Evolutionary conservation across 169 alveolate species (phyloP), one percentile per base, ranked within the genome.

Genomic region (Plasmodium vivax): DNA sequence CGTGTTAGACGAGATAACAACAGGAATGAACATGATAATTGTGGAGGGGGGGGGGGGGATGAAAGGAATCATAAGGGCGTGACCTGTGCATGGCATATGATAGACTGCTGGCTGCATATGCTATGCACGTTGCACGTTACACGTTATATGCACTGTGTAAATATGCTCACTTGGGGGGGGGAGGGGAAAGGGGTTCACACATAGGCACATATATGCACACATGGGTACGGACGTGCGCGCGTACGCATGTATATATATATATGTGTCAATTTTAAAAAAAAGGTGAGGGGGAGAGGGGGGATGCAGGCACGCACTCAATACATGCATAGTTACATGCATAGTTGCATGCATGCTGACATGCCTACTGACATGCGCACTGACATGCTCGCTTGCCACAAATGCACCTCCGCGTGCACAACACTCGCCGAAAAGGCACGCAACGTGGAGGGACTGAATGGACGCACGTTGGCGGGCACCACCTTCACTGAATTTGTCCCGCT

Each of bases 251-350:
- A 58, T n/a, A 32, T 83, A 83, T 83, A 56, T 74, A 68, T 23
- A 2, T 27, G 38, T 30, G 27, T 38, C 77, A 68, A 68, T 68
- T 68, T 9, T 16, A 68, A 68, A 68, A 68, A 68, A 68, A 68
- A 83, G 23, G 41, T 30, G 36, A 62, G 8, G 72, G 10, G 41
- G 23, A 82, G 19, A 58, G 9, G 72, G 71, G 72, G 16, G 19
- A 2, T 2, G 68, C 32, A 81, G 41, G 36, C 41, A 43, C 27
- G 73, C 62, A 82, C 34, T 56, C 43, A 9, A 82, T 54, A 82
- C 58, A 82, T 56, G 73, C 38, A 83, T 10, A 34, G 43, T 12
- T 83, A 83, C 73, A 84, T 84, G 73, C 72, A 83, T 51, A 56
- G n/a, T n/a, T 58, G 14, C 72, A 83, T 43, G 62, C 47, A 71